Conservation (phyloP, 495 filamentous ascomycete species). For the Penicillium diatomitis region DNA sequence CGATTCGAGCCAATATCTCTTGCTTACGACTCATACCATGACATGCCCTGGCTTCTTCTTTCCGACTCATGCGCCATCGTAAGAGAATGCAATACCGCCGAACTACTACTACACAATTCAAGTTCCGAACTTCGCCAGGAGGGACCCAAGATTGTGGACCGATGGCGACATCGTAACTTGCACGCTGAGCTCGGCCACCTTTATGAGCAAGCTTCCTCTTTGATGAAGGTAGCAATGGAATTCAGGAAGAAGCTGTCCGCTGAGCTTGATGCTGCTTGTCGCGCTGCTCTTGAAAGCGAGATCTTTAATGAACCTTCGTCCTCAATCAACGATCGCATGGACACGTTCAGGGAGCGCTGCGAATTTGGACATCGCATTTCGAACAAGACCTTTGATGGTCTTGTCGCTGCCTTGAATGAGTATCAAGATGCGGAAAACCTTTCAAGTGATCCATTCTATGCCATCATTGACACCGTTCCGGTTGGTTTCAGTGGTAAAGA, state of each 20-base stretch:
- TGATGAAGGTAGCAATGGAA: constrained; percentile 50
- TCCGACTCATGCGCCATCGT: constrained; percentile 71
- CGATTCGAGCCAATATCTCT: constrained; percentile 71
- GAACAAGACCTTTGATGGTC: constrained; percentile 53
- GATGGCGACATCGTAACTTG: constrained; percentile 37
- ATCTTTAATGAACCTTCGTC: constrained; percentile 58
- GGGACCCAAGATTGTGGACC: constrained; percentile 29
- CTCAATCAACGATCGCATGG: constrained; percentile 59
- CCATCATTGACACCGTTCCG: constrained; percentile 35
- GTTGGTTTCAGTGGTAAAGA: constrained; percentile 32
- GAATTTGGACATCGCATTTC: constrained; percentile 64
- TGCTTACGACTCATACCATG: constrained; percentile 56
- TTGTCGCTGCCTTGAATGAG: constrained; percentile 32
- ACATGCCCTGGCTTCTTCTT: constrained; percentile 73
- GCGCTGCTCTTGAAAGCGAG: constrained; percentile 52
- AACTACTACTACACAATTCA: constrained; percentile 49
- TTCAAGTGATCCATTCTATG: constrained; percentile 42
- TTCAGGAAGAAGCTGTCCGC: constrained; percentile 53
- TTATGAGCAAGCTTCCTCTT: constrained; percentile 30
- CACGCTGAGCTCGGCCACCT: constrained; percentile 28
- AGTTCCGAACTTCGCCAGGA: constrained; percentile 23
- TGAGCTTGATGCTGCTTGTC: constrained; percentile 50
- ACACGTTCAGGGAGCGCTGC: constrained; percentile 59
- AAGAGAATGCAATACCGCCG: constrained; percentile 67
- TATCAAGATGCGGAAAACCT: constrained; percentile 34